Evolutionary conservation across 2,329 filamentous ascomycete genomes (phyloP).

Genomic region (Pseudogymnoascus sp.): DNA sequence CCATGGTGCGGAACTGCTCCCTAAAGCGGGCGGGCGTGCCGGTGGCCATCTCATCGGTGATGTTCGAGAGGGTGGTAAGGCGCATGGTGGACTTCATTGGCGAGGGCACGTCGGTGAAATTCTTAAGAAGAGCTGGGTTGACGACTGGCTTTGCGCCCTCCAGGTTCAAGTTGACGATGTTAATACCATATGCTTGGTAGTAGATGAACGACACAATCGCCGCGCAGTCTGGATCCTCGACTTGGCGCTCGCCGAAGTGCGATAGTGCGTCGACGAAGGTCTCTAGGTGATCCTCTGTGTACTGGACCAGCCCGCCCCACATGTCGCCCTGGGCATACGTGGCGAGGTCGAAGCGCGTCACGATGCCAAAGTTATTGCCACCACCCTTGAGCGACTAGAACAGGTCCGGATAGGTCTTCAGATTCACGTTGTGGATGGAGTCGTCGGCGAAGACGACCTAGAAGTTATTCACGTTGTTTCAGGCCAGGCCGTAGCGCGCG

Average conservation of each 20-base stretch:
- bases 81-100: neutral
- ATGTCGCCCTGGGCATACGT: constrained; percentile 15
- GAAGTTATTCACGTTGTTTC: constrained; percentile 5
- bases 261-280: neutral
- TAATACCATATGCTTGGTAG: neutral
- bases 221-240: neutral
- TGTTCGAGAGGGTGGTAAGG: neutral
- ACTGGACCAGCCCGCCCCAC: neutral
- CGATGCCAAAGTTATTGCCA: constrained; percentile 45
- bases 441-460: constrained; percentile 11
- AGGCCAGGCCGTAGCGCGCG: constrained; percentile 8
- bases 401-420: constrained; percentile 32
- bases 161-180: neutral
- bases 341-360: constrained; percentile 35
- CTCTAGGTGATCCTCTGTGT: neutral
- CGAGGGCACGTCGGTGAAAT: neutral
- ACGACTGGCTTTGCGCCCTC: neutral
- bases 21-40: neutral
- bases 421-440: constrained; percentile 10
- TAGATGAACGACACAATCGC: neutral
- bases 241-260: neutral
- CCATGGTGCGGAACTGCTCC: neutral
- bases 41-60: neutral
- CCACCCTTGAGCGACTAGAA: constrained; percentile 45
- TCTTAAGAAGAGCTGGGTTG: neutral